Percentiles rank a stretch among this genome's conserved stretches.
Conservation (phyloP, 805 yeast species). For the Blastobotrys chiropterorum region DNA sequence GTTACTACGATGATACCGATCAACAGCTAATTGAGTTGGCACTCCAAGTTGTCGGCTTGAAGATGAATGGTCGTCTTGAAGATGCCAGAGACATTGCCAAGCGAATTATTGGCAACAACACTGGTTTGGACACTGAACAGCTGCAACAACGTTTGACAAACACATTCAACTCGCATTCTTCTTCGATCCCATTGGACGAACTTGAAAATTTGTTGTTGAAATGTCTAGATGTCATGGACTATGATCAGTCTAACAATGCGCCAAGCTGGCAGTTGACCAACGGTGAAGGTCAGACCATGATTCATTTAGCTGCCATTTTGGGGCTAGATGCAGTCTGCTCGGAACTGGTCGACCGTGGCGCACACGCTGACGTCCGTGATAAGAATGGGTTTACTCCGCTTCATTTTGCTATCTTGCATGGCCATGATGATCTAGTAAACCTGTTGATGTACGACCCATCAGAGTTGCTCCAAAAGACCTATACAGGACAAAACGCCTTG, state of each 20-base stretch:
- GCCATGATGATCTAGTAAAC: constrained; percentile 60
- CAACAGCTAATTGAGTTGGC: constrained; percentile 92
- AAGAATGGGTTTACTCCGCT: constrained; percentile 79
- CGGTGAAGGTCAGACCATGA: constrained; percentile 74
- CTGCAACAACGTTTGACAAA: constrained; percentile 17
- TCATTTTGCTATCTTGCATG: constrained; percentile 76
- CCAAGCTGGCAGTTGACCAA: constrained; percentile 82
- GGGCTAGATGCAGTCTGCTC: constrained; percentile 60
- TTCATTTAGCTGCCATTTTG: constrained; percentile 77
- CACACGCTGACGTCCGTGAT: constrained; percentile 58
- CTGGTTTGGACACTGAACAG: constrained; percentile 6
- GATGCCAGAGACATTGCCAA: constrained; percentile 93
- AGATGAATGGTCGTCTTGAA: constrained; percentile 92
- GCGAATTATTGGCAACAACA: constrained; percentile 68
- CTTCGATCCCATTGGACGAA: constrained; percentile 12
- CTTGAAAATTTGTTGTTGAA: constrained; percentile 23
- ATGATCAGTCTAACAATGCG: constrained; percentile 24
- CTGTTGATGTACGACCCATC: constrained; percentile 61
- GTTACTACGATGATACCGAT: constrained; percentile 93
- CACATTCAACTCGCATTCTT: constrained; percentile 9
- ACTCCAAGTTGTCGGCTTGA: constrained; percentile 90
- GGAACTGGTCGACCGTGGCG: constrained; percentile 58
- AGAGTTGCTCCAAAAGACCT: constrained; percentile 44
- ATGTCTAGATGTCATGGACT: constrained; percentile 20
- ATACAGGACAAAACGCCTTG: constrained; percentile 36